Conservation (phyloP, 1,284 basidiomycete species). For the Neonothopanus nambi region DNA sequence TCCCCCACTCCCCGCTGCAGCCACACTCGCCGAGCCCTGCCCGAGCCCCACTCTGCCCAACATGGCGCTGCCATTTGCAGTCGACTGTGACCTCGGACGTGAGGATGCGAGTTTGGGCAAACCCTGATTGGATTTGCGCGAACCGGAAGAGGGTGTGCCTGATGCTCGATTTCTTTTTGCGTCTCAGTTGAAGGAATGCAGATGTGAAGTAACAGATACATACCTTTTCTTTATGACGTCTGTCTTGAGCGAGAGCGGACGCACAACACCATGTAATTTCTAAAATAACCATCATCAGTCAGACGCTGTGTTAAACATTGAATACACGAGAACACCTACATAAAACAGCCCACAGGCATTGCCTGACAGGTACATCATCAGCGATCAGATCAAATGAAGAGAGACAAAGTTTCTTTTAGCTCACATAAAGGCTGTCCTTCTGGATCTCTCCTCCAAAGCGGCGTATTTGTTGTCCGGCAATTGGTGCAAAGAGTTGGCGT, state of each 20-base stretch:
- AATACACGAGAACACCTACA: slow-evolving; percentile 62
- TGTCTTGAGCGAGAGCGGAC: slow-evolving; percentile 92
- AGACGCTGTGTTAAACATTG: slow-evolving; percentile 2
- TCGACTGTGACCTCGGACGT: slow-evolving; percentile 65
- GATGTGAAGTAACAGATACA: slow-evolving; percentile 9
- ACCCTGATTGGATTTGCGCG: slow-evolving; percentile 59
- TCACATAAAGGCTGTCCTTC: slow-evolving; percentile 92
- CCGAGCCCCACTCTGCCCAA: slow-evolving; percentile 28
- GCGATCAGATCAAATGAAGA: slow-evolving; percentile 16
- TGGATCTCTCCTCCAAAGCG: slow-evolving; percentile 92
- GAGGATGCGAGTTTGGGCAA: slow-evolving; percentile 73
- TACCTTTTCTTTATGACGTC: slow-evolving; percentile 98
- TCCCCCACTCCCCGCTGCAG: slow-evolving; percentile 12
- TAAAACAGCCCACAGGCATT: slow-evolving; percentile 91
- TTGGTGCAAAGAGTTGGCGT: slow-evolving; percentile 88
- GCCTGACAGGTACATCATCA: slow-evolving; percentile 36
- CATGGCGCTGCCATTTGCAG: slow-evolving; percentile 44
- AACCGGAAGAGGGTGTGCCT: slow-evolving; percentile 60
- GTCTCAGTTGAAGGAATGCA: slow-evolving; percentile 14
- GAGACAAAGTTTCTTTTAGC: slow-evolving; percentile 30
- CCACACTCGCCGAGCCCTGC: slow-evolving; percentile 11
- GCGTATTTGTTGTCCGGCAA: slow-evolving; percentile 94
- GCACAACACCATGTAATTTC: slow-evolving; percentile 95
- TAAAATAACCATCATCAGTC: slow-evolving; percentile 31
- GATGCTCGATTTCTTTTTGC: slow-evolving; percentile 71